Conservation (phyloP, 345 rosid genomes). For the Rhodamnia argentea region DNA sequence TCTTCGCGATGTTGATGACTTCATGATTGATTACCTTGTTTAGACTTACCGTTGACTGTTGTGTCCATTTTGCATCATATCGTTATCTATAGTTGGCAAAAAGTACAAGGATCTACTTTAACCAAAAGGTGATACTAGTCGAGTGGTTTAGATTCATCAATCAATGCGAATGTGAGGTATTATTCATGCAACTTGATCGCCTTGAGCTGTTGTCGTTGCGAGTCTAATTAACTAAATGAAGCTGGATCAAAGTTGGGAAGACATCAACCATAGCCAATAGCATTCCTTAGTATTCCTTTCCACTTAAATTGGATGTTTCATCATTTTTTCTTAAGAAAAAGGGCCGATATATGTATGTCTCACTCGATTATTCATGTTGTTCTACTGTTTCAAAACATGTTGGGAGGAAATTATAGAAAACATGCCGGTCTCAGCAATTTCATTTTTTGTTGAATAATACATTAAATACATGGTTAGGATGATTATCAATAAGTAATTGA, state of each 20-base stretch:
- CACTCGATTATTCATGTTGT: not conserved
- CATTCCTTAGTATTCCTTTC: not conserved
- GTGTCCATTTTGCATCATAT: no score
- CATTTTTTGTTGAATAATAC: no score
- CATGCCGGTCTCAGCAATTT: no score
- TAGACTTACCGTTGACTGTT: no score
- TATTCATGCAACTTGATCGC: not conserved
- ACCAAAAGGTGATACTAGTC: not conserved
- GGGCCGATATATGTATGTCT: not conserved
- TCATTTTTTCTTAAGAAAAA: not conserved
- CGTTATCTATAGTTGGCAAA: not conserved
- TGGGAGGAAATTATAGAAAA: not conserved
- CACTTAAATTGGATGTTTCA: not conserved
- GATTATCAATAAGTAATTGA: no score
- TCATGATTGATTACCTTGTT: not conserved
- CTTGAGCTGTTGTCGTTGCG: accelerated
- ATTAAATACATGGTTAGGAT: no score
- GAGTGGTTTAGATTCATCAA: not conserved
- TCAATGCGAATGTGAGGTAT: accelerated
- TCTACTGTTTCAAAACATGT: not conserved
- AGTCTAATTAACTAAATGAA: not conserved
- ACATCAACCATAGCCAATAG: not conserved
- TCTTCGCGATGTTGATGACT: not conserved
- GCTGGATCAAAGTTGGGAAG: not conserved
- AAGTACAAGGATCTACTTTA: not conserved